A percentile compares a stretch with the other conserved stretches of the same genome.
phyloP scores from a whole-genome alignment of 2,329 filamentous ascomycete genomes.

The Colletotrichum tofieldiae region DNA sequence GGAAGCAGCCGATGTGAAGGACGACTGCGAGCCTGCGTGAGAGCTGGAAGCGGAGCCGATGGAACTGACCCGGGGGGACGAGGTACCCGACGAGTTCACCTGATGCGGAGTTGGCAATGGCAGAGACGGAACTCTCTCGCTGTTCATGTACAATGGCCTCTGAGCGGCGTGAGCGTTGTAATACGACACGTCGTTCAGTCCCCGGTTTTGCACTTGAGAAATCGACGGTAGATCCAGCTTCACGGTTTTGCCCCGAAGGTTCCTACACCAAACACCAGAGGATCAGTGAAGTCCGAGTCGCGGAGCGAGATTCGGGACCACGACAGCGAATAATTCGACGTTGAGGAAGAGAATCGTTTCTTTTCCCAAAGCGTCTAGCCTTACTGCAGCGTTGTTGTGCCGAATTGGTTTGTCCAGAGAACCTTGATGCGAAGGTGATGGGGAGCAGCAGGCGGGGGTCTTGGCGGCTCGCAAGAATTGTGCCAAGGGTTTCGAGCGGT shows the following conservation, averaged over 20 bases:
- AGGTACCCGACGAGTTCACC: conserved; percentile 79
- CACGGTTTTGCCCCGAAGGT: conserved; percentile 74
- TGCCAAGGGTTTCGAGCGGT: conserved; percentile 8
- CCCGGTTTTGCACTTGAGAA: conserved; percentile 86
- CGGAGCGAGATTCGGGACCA: conserved; percentile 18
- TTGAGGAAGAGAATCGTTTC: background rate
- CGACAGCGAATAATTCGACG: background rate
- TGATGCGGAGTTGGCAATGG: conserved; percentile 79
- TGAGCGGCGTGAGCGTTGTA: conserved; percentile 78
- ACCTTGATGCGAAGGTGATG: background rate
- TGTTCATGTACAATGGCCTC: conserved; percentile 75
- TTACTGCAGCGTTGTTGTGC: background rate
- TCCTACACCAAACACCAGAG: conserved; percentile 33
- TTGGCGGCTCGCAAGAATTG: conserved; percentile 11
- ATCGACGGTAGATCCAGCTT: conserved; percentile 96
- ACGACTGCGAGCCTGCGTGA: conserved; percentile 68
- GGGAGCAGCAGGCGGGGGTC: conserved; percentile 5
- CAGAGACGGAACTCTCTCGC: conserved; percentile 81
- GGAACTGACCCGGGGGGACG: conserved; percentile 83
- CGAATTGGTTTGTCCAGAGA: background rate
- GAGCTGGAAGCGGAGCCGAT: conserved; percentile 74
- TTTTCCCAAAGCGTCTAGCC: conserved; percentile 4
- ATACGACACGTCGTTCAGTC: conserved; percentile 79
- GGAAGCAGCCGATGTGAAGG: conserved; percentile 68
- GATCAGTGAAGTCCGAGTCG: conserved; percentile 31